These are phyloP conservation scores for Krasilnikovozyma curviuscula DNA, from an alignment of 768 basidiomycete genomes.

Conservation along the genomic window DNA sequence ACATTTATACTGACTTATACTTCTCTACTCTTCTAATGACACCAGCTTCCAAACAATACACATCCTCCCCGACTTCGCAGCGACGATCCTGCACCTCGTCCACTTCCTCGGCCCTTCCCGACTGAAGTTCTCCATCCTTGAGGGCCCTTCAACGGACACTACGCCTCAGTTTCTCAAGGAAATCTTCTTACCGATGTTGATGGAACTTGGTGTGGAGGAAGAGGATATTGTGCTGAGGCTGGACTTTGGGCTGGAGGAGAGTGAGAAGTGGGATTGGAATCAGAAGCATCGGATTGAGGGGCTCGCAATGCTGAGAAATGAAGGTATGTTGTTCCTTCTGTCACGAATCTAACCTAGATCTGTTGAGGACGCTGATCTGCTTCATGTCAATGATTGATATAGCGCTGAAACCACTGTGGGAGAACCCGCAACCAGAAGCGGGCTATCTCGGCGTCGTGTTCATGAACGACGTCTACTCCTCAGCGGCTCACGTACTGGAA, in stretches of 20 bases:
- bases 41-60: background rate
- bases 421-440: background rate
- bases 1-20: too few species aligned
- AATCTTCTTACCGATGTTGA: background rate
- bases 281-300: too few species aligned
- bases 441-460: background rate
- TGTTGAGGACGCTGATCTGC: too few species aligned
- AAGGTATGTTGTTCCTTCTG: background rate
- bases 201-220: constrained; percentile 2
- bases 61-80: background rate
- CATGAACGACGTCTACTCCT: constrained; percentile 1
- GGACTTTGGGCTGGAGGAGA: constrained; percentile 1
- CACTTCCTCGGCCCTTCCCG: background rate
- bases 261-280: too few species aligned
- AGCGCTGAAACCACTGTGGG: background rate
- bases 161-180: background rate
- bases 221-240: background rate
- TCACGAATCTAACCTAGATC: background rate
- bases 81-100: background rate
- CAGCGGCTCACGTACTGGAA: constrained; percentile 2
- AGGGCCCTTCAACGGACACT: background rate
- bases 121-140: background rate
- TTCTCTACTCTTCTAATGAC: too few species aligned
- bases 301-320: background rate
- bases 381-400: too few species aligned